Conservation (phyloP, 2,329 filamentous ascomycete genomes). For the Fusarium anguioides region DNA sequence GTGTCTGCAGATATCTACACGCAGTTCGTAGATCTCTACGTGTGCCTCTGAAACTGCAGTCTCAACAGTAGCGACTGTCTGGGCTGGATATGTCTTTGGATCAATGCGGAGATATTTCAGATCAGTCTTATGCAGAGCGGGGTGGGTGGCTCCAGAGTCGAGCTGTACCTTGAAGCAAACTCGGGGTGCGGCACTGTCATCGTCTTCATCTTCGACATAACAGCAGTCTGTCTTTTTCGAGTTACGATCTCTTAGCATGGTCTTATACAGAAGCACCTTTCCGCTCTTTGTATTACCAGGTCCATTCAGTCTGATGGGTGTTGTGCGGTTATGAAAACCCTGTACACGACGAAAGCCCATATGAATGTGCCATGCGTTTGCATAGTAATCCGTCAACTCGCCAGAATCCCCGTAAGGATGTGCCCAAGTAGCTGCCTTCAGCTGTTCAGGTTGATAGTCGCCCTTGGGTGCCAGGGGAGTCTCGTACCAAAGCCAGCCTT, state of each 20-base stretch:
- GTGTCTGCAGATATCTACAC: constrained; percentile 42
- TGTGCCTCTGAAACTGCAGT: constrained; percentile 28
- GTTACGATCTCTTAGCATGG: constrained; percentile 8
- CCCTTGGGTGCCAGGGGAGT: constrained; percentile 32
- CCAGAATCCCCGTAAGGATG: constrained; percentile 15
- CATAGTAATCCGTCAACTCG: constrained; percentile 1
- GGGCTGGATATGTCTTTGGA: constrained; percentile 31
- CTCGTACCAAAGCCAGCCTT: constrained; percentile 46
- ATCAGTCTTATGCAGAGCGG: constrained; percentile 36
- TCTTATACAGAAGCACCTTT: constrained; percentile 35
- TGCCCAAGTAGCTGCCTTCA: constrained; percentile 43
- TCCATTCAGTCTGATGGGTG: neutral
- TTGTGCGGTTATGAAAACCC: constrained; percentile 35
- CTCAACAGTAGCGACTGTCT: constrained; percentile 26
- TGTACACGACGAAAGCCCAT: constrained; percentile 43
- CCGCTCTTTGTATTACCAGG: neutral
- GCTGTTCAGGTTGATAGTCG: constrained; percentile 23
- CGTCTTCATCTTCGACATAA: constrained; percentile 33
- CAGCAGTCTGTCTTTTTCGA: neutral
- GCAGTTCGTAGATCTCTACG: constrained; percentile 40
- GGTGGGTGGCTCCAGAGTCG: constrained; percentile 41
- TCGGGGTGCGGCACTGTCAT: constrained; percentile 21
- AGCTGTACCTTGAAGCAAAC: constrained; percentile 45
- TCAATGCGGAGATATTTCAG: constrained; percentile 38
- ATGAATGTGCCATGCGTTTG: constrained; percentile 37